These are phyloP conservation scores for Aspergillus ellipticus DNA, from an alignment of 495 filamentous ascomycete genomes.

Conservation along the genomic window DNA sequence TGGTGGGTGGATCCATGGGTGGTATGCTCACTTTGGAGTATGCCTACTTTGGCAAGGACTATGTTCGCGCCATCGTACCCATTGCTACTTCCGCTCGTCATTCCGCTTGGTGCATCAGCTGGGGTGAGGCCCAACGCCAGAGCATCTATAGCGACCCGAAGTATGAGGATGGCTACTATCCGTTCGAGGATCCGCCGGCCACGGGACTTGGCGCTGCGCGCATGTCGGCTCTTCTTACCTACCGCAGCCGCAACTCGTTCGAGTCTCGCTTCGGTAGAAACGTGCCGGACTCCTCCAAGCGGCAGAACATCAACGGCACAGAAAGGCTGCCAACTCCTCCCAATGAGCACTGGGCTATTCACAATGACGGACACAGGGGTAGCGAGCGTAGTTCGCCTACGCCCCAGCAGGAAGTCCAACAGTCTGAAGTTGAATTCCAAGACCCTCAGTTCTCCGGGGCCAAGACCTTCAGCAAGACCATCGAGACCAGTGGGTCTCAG, in stretches of 20 bases:
- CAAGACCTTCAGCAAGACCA: slow-evolving; percentile 39
- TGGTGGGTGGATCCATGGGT: slow-evolving; percentile 96
- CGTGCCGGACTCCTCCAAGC: slow-evolving; percentile 75
- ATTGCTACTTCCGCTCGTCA: slow-evolving; percentile 94
- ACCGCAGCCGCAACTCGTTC: slow-evolving; percentile 93
- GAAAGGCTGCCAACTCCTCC: slow-evolving; percentile 60
- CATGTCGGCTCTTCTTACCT: slow-evolving; percentile 94
- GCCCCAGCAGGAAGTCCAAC: slow-evolving; percentile 4
- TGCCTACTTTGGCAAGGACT: slow-evolving; percentile 92
- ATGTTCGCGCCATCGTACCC: slow-evolving; percentile 85
- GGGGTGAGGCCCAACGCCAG: slow-evolving; percentile 96
- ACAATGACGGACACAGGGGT: slow-evolving; percentile 88
- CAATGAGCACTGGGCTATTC: slow-evolving; percentile 87
- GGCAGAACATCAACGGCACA: slow-evolving; percentile 70
- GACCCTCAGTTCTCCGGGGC: slow-evolving; percentile 81
- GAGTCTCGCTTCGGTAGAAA: slow-evolving; percentile 93
- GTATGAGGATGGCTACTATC: slow-evolving; percentile 95
- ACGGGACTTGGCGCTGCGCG: slow-evolving; percentile 89
- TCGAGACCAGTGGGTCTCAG: slow-evolving; percentile 22
- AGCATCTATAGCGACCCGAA: slow-evolving; percentile 98
- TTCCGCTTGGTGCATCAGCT: slow-evolving; percentile 98
- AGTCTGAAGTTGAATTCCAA: slow-evolving; percentile 42
- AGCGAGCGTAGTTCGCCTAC: slow-evolving; percentile 35
- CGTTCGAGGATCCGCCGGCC: slow-evolving; percentile 74
- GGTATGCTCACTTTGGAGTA: slow-evolving; percentile 97